Evolutionary conservation across 1,284 basidiomycete species (phyloP), one percentile per base, ranked within the genome.

Genomic region (Cryptococcus jaspeensis): DNA sequence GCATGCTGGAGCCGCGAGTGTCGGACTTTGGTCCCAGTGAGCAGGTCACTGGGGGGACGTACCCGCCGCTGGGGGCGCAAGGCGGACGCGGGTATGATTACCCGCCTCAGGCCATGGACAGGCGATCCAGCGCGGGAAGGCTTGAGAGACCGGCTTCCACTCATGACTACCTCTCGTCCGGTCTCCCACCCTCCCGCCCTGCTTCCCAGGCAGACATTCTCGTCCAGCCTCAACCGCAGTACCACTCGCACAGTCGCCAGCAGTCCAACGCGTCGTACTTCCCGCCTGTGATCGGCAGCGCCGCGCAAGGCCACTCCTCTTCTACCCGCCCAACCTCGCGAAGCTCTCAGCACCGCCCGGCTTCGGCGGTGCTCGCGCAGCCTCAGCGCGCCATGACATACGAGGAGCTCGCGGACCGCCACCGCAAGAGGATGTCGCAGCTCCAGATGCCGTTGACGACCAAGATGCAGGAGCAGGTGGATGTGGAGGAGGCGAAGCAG

Each of bases 351-450:
- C 28, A 32, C 28, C 28, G 28, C 28, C 28, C 28, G 28, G 9
- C 5, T 32, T 32, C 28, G 28, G 28, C 9, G 28, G 28, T 9
- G 28, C 28, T 32, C 28, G 28, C 9, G 9, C 28, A 32, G 28
- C 28, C 28, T 9, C 28, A 32, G 28, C 28, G 28, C 28, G 28
- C 70, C 3, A 73, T 77, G 66, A 75, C 75, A 6, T 67, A 69
- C 20, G 74, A 77, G 28, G 74, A 79, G 52, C 67, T 79, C 5
- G 64, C 67, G 1, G 70, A 70, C 9, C 67, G 75, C n/a, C 77
- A 79, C 49, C 62, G 73, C 16, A 63, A 68, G 38, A 60, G 67
- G 18, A 49, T 79, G n/a, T 64, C 65, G 2, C 59, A 66, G 48
- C 55, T 79, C 44, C 76, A 79, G 60, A 60, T 72, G 28, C 69